Evolutionary conservation across 805 yeast genomes (phyloP).

Genomic region (Yarrowia porcina): DNA sequence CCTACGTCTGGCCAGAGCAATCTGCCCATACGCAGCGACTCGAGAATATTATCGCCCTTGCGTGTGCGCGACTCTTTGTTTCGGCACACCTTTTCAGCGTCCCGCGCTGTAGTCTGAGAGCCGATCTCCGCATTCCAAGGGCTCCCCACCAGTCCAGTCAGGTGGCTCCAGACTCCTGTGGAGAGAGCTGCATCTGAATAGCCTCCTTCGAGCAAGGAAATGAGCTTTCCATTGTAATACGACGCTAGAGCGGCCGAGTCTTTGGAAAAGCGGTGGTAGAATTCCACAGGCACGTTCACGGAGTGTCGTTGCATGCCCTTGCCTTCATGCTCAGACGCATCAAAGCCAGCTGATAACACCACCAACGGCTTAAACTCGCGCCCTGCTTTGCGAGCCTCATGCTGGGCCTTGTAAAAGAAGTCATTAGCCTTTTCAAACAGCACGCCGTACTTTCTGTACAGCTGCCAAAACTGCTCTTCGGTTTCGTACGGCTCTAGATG

Average conservation of each 20-base stretch:
- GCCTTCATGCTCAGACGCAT: constrained; percentile 79
- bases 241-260: constrained; percentile 71
- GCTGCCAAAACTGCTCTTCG: constrained; percentile 61
- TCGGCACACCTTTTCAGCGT: constrained; percentile 54
- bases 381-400: constrained; percentile 33
- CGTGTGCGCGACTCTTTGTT: constrained; percentile 18
- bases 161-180: constrained; percentile 76
- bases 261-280: constrained; percentile 66
- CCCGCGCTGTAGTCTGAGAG: constrained; percentile 57
- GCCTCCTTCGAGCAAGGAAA: constrained; percentile 81
- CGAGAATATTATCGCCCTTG: constrained; percentile 20
- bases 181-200: constrained; percentile 77
- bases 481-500: constrained; percentile 65
- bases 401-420: constrained; percentile 43
- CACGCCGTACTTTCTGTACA: constrained; percentile 60
- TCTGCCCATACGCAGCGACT: constrained; percentile 3
- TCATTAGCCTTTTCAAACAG: constrained; percentile 65
- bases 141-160: constrained; percentile 62
- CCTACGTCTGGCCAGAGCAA: constrained; percentile 21
- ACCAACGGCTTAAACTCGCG: constrained; percentile 55
- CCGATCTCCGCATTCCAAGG: constrained; percentile 50
- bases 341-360: constrained; percentile 83
- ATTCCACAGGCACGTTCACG: constrained; percentile 76
- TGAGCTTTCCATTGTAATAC: constrained; percentile 55
- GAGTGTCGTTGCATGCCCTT: constrained; percentile 83